Conservation (phyloP, 352 stramenopile species). For the Aphanomyces stellatus region DNA sequence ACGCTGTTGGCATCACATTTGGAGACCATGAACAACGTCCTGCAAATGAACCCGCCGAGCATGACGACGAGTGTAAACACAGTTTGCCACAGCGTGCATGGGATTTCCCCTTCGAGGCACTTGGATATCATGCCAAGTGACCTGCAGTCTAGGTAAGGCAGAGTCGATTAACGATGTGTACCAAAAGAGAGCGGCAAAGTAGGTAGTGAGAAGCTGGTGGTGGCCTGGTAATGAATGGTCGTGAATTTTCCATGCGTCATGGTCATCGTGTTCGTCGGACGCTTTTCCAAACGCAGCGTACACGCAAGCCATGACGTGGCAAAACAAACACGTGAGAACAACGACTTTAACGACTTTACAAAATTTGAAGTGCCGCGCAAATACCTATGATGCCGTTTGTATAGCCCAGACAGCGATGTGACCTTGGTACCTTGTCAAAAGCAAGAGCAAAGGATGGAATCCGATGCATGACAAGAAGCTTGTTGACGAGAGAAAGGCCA, state of each 20-base stretch:
- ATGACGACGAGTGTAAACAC: conserved; percentile 48
- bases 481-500: neutral
- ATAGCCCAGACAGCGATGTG: neutral
- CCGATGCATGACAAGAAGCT: neutral
- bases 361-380: conserved; percentile 14
- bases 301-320: neutral
- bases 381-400: neutral
- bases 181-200: conserved; percentile 17
- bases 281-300: neutral
- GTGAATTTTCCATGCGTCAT: neutral
- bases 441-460: neutral
- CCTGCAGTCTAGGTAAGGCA: conserved; percentile 30
- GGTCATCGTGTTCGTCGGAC: neutral
- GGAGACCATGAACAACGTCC: conserved; percentile 65
- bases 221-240: neutral
- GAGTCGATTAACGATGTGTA: neutral
- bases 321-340: neutral
- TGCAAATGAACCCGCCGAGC: conserved; percentile 49
- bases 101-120: neutral
- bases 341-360: conserved; percentile 15
- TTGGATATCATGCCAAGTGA: conserved; percentile 1
- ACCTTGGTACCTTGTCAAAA: conserved; percentile 6
- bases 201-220: neutral
- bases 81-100: conserved; percentile 34
- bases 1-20: conserved; percentile 23